These are phyloP conservation scores for Trichoderma sp. DNA, from an alignment of 2,329 filamentous ascomycete species.

Conservation along the genomic window DNA sequence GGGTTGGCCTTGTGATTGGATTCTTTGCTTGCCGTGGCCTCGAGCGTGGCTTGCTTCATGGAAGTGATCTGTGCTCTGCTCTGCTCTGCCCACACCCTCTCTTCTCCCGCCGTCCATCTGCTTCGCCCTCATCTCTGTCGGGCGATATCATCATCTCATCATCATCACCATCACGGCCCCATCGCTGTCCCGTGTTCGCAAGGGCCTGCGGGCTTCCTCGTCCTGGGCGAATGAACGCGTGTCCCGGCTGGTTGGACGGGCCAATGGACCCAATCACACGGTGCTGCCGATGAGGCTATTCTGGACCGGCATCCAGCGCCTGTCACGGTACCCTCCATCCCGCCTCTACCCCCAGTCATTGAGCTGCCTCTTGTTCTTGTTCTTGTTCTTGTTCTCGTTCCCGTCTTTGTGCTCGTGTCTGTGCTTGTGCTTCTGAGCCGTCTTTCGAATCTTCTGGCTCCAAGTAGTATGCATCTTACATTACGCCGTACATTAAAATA, in stretches of 20 bases:
- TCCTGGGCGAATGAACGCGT: conserved; percentile 14
- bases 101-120: background rate
- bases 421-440: background rate
- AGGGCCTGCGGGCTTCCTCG: background rate
- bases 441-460: background rate
- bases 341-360: background rate
- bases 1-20: background rate
- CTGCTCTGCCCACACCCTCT: background rate
- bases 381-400: background rate
- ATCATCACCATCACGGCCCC: background rate
- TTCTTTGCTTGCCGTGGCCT: background rate
- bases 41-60: background rate
- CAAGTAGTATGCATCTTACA: too few relatives aligned
- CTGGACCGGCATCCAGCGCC: conserved; percentile 5
- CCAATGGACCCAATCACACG: conserved; percentile 8
- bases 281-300: background rate
- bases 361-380: background rate
- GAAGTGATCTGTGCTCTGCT: background rate
- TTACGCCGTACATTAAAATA: background rate
- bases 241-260: conserved; percentile 7
- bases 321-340: conserved; percentile 13
- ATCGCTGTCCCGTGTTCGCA: conserved; percentile 7
- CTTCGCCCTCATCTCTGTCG: background rate
- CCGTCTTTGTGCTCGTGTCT: background rate
- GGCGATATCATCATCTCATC: background rate